Base-by-base conservation (phyloP, 2,329 filamentous ascomycete species). In the Aspergillus sp. region DNA sequence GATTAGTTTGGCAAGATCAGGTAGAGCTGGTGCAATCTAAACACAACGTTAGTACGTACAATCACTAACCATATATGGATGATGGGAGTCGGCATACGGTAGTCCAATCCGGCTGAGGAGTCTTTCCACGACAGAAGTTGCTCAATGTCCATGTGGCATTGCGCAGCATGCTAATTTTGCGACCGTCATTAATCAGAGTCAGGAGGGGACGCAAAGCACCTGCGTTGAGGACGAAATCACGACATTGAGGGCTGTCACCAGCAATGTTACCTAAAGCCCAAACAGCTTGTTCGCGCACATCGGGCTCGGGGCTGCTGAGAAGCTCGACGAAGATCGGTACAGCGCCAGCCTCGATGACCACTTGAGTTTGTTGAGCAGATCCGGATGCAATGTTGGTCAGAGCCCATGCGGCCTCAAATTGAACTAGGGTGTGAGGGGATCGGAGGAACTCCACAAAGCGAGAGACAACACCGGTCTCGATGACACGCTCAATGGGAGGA, bases 121-220 rank as follows among this genome's bases (percentile, higher is more conserved):
- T 97, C 86, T 99, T 99, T 79, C 95, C 95, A 83, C 95, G 91
- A 82, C 95, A 99, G 81, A 99, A 99, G 84, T 99, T 99, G 85
- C 95, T 98, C 57, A 99, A 82, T 45, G 95, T 99, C 95, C 95
- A 99, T 23, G 95, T 99, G 37, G 95, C 95, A 75, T 99, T 99
- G 67, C 95, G 87, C 52, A 99, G 88, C 95, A 99, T 99, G 84
- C 93, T 98, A 58, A 99, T 83, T 84, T 99, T 99, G 72, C 95
- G 92, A 81, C 95, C 97, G 77, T 99, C 95, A 55, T 93, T 93
- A 57, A 99, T 87, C 45, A 99, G 85, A 71, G 87, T 86, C 57
- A 99, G 86, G 57, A 99, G 84, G 52, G 95, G 95, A 76, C 91
- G 91, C 52, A 99, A 86, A 62, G 95, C 95, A 70, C 93, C 93